Conservation (phyloP, 1,284 basidiomycete genomes). For the Boletus smithii region DNA sequence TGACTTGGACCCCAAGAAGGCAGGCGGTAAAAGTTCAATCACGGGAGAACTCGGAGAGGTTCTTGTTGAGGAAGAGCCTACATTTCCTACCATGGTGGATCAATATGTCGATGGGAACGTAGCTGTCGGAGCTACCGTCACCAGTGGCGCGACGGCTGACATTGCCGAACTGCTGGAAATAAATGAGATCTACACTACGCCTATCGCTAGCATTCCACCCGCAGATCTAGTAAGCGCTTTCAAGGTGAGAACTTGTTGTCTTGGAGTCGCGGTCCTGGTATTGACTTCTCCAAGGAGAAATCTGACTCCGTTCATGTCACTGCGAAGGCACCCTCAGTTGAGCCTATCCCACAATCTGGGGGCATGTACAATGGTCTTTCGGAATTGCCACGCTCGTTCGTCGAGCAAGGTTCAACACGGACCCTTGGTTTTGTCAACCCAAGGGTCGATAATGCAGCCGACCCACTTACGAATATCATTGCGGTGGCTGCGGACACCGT, state of each 20-base stretch:
- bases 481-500: slow-evolving; percentile 7
- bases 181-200: slow-evolving; percentile 3
- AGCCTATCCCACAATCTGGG: slow-evolving; percentile 18
- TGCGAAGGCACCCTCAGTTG: slow-evolving; percentile 17
- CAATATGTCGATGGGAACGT: slow-evolving; percentile 15
- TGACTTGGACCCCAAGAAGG: slow-evolving; percentile 32
- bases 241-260: slow-evolving; percentile 17
- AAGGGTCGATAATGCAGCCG: neutral
- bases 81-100: slow-evolving; percentile 5
- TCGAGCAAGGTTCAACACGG: slow-evolving; percentile 10
- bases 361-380: neutral
- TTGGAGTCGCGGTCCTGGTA: neutral
- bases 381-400: neutral
- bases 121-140: slow-evolving; percentile 7
- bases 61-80: slow-evolving; percentile 46
- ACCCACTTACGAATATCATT: neutral
- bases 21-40: slow-evolving; percentile 36
- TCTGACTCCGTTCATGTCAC: neutral
- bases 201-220: neutral
- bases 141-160: slow-evolving; percentile 6
- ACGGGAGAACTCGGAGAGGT: slow-evolving; percentile 68
- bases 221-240: neutral
- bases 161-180: slow-evolving; percentile 10
- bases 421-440: neutral
- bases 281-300: slow-evolving; percentile 12